These are phyloP conservation scores for Xylaria sp. DNA, from an alignment of 2,329 filamentous ascomycete genomes.

Conservation along the genomic window DNA sequence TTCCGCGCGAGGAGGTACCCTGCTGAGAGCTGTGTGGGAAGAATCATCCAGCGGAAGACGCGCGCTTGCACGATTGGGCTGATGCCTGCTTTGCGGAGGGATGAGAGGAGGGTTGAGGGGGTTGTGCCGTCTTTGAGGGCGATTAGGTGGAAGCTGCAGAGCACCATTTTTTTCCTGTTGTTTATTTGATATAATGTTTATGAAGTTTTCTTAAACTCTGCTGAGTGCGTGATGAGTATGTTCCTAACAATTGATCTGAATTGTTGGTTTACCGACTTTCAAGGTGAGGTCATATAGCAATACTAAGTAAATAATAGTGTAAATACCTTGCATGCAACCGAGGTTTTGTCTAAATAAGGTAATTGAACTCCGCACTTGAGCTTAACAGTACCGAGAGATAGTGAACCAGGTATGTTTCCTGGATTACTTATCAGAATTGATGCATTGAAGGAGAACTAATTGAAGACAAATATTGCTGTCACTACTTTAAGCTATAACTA, in stretches of 20 bases:
- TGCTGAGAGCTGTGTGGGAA: conserved; percentile 38
- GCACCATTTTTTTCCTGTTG: conserved; percentile 38
- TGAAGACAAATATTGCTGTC: no score
- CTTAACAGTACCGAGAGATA: background rate
- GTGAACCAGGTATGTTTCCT: background rate
- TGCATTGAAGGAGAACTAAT: no score
- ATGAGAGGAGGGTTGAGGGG: conserved; percentile 37
- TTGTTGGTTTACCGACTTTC: background rate
- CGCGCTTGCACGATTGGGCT: conserved; percentile 43
- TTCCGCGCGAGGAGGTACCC: conserved; percentile 44
- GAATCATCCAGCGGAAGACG: conserved; percentile 45
- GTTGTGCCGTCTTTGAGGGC: conserved; percentile 39
- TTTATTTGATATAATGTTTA: background rate
- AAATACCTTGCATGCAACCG: background rate
- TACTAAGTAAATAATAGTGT: background rate
- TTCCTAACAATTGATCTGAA: background rate
- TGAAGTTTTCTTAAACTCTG: background rate
- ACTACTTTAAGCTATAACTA: no score
- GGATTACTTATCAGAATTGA: background rate
- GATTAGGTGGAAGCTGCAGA: conserved; percentile 44
- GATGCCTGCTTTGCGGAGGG: conserved; percentile 38
- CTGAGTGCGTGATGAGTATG: no score
- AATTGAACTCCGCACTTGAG: conserved; percentile 15
- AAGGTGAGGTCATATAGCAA: background rate
- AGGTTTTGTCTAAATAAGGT: conserved; percentile 15